Base-by-base conservation (phyloP, 495 filamentous ascomycete genomes). In the Talaromyces ruber region DNA sequence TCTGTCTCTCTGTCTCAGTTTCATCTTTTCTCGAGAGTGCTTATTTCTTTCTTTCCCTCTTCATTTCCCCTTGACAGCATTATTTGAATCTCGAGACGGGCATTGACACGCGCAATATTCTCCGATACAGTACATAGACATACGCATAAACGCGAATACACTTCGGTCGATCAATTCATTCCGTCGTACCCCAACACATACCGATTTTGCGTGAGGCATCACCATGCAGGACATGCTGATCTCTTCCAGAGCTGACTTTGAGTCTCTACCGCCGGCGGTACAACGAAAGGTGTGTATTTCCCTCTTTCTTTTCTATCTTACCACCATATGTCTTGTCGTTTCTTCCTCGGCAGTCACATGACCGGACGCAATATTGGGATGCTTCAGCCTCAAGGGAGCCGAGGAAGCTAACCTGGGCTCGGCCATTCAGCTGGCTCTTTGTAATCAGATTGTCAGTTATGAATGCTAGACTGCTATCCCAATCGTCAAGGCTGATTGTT, bases 181-280 rank as follows among this genome's bases (percentile, higher is more conserved):
- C 34, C 12, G 34, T 16, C 34, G 22, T 18, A 6, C 8, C 21
- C 22, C 39, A 47, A 21, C 18, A n/a, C 39, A 47, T 21, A 3
- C 22, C 28, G 2, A 3, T 25, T 14, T 26, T 6, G 6, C 51
- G 51, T 9, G 22, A 54, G 22, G 8, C 43, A 16, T 9, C 24
- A 54, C 26, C 51, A 64, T 64, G 62, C 61, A 63, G 29, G 55
- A 62, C 14, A 39, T 65, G 50, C 51, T 58, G 14, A 43, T 45
- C 30, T 64, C 62, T 8, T 63, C 62, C 24, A 62, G 66, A 60
- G 64, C 68, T 52, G 71, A 73, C 32, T 70, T 74, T 55, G 69
- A 73, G 52, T 72, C 70, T 61, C 65, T 77, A 21, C 73, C 72
- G 30, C 73, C 71, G 8, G 69, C 69, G 9, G 64, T 75, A n/a